Conservation (phyloP, 805 yeast species). For the Pichia gijzeniarum region DNA sequence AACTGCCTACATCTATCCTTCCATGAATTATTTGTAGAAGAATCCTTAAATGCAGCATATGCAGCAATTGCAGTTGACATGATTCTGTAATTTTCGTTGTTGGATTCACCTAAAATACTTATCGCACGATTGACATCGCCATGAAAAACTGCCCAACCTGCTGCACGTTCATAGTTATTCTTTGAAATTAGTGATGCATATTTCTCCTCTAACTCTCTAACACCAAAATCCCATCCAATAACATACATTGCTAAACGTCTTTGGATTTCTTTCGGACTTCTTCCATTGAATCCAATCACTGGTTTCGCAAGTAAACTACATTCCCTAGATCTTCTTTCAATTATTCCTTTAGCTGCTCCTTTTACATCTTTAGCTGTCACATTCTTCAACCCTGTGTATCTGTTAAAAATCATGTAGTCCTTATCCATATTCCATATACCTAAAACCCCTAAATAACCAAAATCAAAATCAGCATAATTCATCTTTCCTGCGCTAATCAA, state of each 20-base stretch:
- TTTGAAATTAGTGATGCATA: slow-evolving; percentile 46
- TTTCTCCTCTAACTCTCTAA: slow-evolving; percentile 66
- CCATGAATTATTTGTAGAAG: slow-evolving; percentile 70
- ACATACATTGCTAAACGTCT: slow-evolving; percentile 74
- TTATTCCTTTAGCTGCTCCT: slow-evolving; percentile 47
- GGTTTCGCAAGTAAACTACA: slow-evolving; percentile 40
- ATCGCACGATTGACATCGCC: slow-evolving; percentile 82
- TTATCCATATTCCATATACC: slow-evolving; percentile 83
- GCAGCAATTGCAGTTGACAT: slow-evolving; percentile 96
- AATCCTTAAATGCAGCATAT: slow-evolving; percentile 59
- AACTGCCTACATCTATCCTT: slow-evolving; percentile 84
- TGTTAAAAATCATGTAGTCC: slow-evolving; percentile 35
- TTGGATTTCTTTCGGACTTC: slow-evolving; percentile 51
- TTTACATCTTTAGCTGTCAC: slow-evolving; percentile 37
- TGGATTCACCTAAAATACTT: slow-evolving; percentile 67
- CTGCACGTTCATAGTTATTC: slow-evolving; percentile 80
- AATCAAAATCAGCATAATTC: slow-evolving; percentile 63
- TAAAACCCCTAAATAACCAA: slow-evolving; percentile 81
- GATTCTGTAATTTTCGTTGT: slow-evolving; percentile 60
- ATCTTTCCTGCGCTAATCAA: slow-evolving; percentile 60
- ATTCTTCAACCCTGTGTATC: slow-evolving; percentile 33
- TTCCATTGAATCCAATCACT: slow-evolving; percentile 36
- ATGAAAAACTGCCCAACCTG: slow-evolving; percentile 95
- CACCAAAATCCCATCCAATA: slow-evolving; percentile 86
- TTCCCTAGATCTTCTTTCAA: slow-evolving; percentile 36